Evolutionary conservation across 805 yeast species (phyloP).

Genomic region (Ogataea kodamae): DNA sequence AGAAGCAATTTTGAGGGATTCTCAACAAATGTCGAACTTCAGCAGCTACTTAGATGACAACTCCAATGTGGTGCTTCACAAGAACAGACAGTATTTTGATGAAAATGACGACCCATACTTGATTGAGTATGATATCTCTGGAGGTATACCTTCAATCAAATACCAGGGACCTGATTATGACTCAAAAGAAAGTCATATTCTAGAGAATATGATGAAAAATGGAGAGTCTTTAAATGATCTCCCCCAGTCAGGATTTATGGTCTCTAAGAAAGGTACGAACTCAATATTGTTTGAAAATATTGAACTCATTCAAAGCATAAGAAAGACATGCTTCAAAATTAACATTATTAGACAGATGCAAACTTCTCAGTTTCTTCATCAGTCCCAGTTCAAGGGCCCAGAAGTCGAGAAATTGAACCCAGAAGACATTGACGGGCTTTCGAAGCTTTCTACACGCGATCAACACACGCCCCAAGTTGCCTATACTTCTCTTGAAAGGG

Average conservation of each 20-base stretch:
- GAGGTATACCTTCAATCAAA: conserved; percentile 68
- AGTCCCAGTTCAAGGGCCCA: conserved; percentile 69
- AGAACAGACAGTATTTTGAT: conserved; percentile 36
- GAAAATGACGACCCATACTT: conserved; percentile 63
- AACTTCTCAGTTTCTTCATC: conserved; percentile 70
- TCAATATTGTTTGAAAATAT: conserved; percentile 63
- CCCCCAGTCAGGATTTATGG: conserved; percentile 39
- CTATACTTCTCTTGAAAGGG: conserved; percentile 60
- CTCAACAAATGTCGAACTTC: conserved; percentile 64
- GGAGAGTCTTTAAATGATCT: conserved; percentile 34
- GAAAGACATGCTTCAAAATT: conserved; percentile 85
- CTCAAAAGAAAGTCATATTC: conserved; percentile 41
- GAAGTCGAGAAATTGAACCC: conserved; percentile 55
- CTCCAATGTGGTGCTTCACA: conserved; percentile 32
- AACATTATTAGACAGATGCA: conserved; percentile 88
- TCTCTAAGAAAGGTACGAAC: conserved; percentile 55
- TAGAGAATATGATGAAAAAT: conserved; percentile 34
- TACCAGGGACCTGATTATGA: conserved; percentile 50
- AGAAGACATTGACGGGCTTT: conserved; percentile 77
- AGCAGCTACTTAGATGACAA: conserved; percentile 42
- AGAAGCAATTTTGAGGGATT: conserved; percentile 63
- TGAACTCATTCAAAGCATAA: conserved; percentile 76
- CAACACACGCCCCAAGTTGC: conserved; percentile 56
- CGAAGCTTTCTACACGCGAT: conserved; percentile 71
- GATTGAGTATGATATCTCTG: conserved; percentile 79